phyloP scores from a whole-genome alignment of 2,329 filamentous ascomycete species.

The Sarocladiaceae sp. region DNA sequence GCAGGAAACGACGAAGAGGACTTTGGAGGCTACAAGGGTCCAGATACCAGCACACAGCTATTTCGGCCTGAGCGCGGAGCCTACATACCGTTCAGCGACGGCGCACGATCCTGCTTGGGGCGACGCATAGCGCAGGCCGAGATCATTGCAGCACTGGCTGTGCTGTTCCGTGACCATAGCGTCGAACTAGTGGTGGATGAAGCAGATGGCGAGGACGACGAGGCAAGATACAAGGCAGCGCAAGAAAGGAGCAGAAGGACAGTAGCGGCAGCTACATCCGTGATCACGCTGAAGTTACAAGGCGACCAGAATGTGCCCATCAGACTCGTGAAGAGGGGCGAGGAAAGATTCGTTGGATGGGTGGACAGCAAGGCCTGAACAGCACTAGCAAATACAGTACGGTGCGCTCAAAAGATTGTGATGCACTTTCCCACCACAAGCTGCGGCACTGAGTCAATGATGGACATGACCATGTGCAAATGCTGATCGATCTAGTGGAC shows the following conservation, averaged over 20 bases:
- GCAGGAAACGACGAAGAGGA: slow-evolving; percentile 40
- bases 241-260: slow-evolving; percentile 48
- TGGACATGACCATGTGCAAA: too few relatives aligned
- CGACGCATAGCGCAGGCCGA: slow-evolving; percentile 57
- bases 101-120: slow-evolving; percentile 53
- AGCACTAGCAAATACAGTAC: background rate
- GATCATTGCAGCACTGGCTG: slow-evolving; percentile 50
- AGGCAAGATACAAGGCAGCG: slow-evolving; percentile 59
- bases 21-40: slow-evolving; percentile 54
- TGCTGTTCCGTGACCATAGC: slow-evolving; percentile 55
- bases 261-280: slow-evolving; percentile 49
- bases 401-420: background rate
- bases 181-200: slow-evolving; percentile 67
- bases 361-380: slow-evolving; percentile 17
- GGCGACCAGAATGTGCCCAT: slow-evolving; percentile 58
- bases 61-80: slow-evolving; percentile 55
- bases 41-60: slow-evolving; percentile 57
- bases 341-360: slow-evolving; percentile 60
- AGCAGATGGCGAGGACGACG: slow-evolving; percentile 47
- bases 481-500: slow-evolving; percentile 1
- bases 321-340: slow-evolving; percentile 62
- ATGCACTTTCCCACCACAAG: background rate
- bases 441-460: too few relatives aligned
- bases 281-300: slow-evolving; percentile 70
- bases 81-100: slow-evolving; percentile 56